These are phyloP conservation scores for Glomus cerebriforme DNA, from an alignment of 192 early-diverging fungal genomes.

Conservation along the genomic window DNA sequence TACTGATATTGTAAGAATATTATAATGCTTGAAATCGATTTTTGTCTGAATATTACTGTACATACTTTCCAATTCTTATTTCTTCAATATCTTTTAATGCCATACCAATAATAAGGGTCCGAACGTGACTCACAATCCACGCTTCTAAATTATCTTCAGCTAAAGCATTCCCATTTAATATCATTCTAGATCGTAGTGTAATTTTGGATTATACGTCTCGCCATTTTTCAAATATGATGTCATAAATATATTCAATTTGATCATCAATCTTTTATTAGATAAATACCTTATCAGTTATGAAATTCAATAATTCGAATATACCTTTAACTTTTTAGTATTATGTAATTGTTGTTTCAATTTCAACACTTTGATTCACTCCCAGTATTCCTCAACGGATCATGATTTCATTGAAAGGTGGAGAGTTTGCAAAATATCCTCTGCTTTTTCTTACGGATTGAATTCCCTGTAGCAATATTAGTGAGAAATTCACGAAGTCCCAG, in stretches of 20 bases:
- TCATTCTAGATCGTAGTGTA: background rate
- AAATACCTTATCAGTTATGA: too few species aligned
- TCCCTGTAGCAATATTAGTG: too few species aligned
- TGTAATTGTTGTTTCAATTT: too few species aligned
- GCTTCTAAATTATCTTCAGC: conserved; percentile 15
- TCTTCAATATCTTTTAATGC: conserved; percentile 19
- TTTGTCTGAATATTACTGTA: background rate
- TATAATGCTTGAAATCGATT: background rate
- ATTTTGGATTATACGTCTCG: conserved; percentile 3
- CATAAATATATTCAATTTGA: conserved; percentile 4
- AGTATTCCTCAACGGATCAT: too few species aligned
- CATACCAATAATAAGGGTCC: conserved; percentile 12
- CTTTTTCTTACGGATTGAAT: too few species aligned
- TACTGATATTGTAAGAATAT: conserved; percentile 11
- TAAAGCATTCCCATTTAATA: conserved; percentile 7
- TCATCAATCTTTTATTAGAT: too few species aligned
- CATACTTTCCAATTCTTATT: conserved; percentile 21
- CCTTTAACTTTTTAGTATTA: too few species aligned
- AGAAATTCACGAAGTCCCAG: too few species aligned
- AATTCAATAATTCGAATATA: too few species aligned
- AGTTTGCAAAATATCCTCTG: too few species aligned
- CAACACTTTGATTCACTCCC: too few species aligned
- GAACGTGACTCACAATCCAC: conserved; percentile 11
- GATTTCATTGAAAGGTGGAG: too few species aligned
- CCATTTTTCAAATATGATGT: conserved; percentile 19